A percentile compares a stretch with the other conserved stretches of the same genome.
Conservation (phyloP, 169 alveolate species). For the Eimeria acervulina region DNA sequence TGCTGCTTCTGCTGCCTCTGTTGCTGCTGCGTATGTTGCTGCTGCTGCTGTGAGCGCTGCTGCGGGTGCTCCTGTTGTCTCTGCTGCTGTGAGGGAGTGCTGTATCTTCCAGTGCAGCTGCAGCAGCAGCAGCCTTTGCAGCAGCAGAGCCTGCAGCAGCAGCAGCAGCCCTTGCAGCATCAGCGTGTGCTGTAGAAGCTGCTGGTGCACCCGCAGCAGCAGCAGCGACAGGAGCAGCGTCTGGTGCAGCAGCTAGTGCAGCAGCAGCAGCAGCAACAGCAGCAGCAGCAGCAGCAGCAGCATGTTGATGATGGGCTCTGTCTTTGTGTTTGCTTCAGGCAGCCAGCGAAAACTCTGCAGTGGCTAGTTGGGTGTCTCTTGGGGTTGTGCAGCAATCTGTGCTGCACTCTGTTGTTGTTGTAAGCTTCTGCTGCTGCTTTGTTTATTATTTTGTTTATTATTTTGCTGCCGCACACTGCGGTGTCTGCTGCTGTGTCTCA, state of each 20-base stretch:
- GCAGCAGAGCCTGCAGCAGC: slow-evolving; percentile 13
- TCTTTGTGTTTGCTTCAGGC: background rate
- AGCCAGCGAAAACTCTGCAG: slow-evolving; percentile 55
- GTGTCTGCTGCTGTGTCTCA: background rate
- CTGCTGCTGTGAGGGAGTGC: background rate
- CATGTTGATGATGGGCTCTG: background rate
- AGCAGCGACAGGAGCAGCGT: background rate
- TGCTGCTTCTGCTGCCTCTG: background rate
- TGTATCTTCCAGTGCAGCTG: too few relatives aligned
- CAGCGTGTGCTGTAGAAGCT: too few relatives aligned
- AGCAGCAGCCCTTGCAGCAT: slow-evolving; percentile 14
- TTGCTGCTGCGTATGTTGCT: too few relatives aligned
- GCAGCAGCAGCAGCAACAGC: slow-evolving; percentile 1
- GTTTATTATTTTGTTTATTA: background rate
- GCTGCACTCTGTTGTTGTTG: slow-evolving; percentile 38
- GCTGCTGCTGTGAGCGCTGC: too few relatives aligned
- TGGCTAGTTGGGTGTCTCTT: slow-evolving; percentile 12
- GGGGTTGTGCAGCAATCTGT: slow-evolving; percentile 51
- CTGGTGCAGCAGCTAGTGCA: too few relatives aligned
- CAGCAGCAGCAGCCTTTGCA: background rate
- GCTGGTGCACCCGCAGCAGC: background rate
- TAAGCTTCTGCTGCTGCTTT: background rate
- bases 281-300: slow-evolving; percentile 48
- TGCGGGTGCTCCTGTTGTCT: too few relatives aligned
- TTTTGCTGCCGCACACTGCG: background rate